phyloP scores from a whole-genome alignment of 805 yeast species.

The Candida quercuum region DNA sequence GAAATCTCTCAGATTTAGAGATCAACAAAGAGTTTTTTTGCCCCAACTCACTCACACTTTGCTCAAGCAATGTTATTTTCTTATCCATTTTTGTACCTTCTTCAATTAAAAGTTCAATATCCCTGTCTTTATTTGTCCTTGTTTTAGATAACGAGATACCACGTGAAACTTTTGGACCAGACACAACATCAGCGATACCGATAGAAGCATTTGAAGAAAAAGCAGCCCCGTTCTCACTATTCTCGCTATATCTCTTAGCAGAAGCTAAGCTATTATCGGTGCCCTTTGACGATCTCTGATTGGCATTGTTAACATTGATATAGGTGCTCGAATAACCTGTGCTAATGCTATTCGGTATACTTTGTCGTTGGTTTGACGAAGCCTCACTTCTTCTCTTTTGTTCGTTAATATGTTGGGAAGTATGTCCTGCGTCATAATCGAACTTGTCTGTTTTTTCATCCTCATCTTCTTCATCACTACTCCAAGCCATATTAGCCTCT shows the following conservation, averaged over 20 bases:
- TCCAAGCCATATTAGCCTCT: slow-evolving; percentile 82
- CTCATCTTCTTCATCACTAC: slow-evolving; percentile 74
- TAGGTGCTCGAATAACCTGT: neutral
- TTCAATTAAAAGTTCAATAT: slow-evolving; percentile 37
- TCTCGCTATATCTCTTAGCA: slow-evolving; percentile 4
- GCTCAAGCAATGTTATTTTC: slow-evolving; percentile 25
- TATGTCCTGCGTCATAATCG: neutral
- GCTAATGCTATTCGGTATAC: neutral
- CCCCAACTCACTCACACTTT: slow-evolving; percentile 25
- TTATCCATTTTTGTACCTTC: slow-evolving; percentile 48
- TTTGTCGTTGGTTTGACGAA: neutral
- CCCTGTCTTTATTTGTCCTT: slow-evolving; percentile 32
- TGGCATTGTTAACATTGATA: neutral
- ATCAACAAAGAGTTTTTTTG: slow-evolving; percentile 21
- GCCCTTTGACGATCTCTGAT: neutral
- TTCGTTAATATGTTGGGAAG: neutral
- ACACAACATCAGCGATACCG: too few species aligned
- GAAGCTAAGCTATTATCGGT: slow-evolving; percentile 1
- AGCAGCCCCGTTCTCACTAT: slow-evolving; percentile 8
- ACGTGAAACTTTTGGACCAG: neutral
- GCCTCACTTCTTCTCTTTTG: too few species aligned
- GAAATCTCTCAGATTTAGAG: slow-evolving; percentile 22
- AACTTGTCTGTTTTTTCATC: slow-evolving; percentile 16
- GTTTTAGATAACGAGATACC: slow-evolving; percentile 22
- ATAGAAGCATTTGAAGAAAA: slow-evolving; percentile 7